Conservation (phyloP, 2,329 filamentous ascomycete species). For the Fusarium veterinarium region DNA sequence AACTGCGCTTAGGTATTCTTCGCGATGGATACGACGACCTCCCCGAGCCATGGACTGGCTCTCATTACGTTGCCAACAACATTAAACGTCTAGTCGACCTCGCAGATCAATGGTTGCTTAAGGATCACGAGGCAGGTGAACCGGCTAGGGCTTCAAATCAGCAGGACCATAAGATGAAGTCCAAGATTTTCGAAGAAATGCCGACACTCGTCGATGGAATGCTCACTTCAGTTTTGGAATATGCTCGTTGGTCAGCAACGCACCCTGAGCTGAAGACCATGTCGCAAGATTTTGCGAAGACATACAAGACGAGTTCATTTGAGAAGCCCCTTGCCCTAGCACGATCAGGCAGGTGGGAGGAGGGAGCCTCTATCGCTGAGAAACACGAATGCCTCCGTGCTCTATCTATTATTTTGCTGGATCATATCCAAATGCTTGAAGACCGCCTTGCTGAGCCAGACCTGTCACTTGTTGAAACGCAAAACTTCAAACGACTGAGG, state of each 20-base stretch:
- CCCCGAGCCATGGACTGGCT: slow-evolving; percentile 88
- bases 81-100: slow-evolving; percentile 70
- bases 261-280: slow-evolving; percentile 58
- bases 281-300: slow-evolving; percentile 59
- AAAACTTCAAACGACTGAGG: slow-evolving; percentile 50
- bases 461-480: slow-evolving; percentile 45
- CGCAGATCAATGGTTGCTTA: slow-evolving; percentile 65
- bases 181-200: slow-evolving; percentile 60
- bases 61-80: slow-evolving; percentile 70
- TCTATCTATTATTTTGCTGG: slow-evolving; percentile 66
- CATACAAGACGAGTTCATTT: slow-evolving; percentile 63
- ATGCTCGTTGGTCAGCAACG: slow-evolving; percentile 61
- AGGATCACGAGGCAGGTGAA: slow-evolving; percentile 53
- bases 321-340: slow-evolving; percentile 65
- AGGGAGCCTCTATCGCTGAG: slow-evolving; percentile 68
- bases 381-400: slow-evolving; percentile 66
- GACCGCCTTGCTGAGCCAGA: slow-evolving; percentile 43
- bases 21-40: slow-evolving; percentile 74
- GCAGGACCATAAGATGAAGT: slow-evolving; percentile 56
- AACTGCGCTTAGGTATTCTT: slow-evolving; percentile 73
- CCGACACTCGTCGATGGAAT: slow-evolving; percentile 66
- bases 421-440: slow-evolving; percentile 60
- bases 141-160: slow-evolving; percentile 48
- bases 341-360: slow-evolving; percentile 66
- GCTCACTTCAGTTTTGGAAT: slow-evolving; percentile 65